Evolutionary conservation across 139 green algal genomes (phyloP).

Genomic region (Gonium pectorale): DNA sequence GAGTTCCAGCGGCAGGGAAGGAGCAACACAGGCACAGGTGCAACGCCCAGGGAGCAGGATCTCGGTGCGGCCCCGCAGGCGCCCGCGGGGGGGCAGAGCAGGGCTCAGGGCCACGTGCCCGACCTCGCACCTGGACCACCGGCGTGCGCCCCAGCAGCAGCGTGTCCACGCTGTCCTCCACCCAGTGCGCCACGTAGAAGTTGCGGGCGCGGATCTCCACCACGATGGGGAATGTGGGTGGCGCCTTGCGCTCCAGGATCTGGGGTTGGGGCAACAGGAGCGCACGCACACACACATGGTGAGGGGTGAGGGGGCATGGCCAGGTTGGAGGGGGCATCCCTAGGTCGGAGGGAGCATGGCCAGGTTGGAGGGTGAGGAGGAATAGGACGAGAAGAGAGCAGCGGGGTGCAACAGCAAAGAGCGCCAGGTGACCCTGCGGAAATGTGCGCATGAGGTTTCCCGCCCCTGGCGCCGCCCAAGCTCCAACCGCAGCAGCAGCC

Average conservation of each 20-base stretch:
- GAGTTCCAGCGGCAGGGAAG: too few relatives aligned
- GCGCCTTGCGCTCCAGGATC: constrained; percentile 89
- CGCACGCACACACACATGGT: neutral
- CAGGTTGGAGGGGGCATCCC: neutral
- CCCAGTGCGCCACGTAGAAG: constrained; percentile 90
- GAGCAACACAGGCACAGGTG: too few relatives aligned
- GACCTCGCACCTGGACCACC: constrained; percentile 79
- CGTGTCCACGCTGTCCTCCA: constrained; percentile 87
- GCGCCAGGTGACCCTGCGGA: too few relatives aligned
- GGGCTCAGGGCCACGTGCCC: too few relatives aligned
- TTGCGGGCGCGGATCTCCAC: constrained; percentile 94
- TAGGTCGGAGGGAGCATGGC: too few relatives aligned
- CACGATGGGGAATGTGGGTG: constrained; percentile 93
- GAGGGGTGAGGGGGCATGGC: neutral
- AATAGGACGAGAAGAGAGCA: too few relatives aligned
- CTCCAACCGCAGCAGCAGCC: too few relatives aligned
- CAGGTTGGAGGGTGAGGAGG: neutral
- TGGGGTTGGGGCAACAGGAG: neutral
- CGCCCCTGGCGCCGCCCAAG: too few relatives aligned
- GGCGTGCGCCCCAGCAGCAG: constrained; percentile 82
- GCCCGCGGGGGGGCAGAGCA: neutral
- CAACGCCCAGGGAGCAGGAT: too few relatives aligned
- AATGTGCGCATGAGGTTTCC: too few relatives aligned
- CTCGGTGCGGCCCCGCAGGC: too few relatives aligned
- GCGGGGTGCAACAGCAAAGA: too few relatives aligned